Evolutionary conservation across 2,329 filamentous ascomycete species (phyloP).

Genomic region (Paramyrothecium roridum): DNA sequence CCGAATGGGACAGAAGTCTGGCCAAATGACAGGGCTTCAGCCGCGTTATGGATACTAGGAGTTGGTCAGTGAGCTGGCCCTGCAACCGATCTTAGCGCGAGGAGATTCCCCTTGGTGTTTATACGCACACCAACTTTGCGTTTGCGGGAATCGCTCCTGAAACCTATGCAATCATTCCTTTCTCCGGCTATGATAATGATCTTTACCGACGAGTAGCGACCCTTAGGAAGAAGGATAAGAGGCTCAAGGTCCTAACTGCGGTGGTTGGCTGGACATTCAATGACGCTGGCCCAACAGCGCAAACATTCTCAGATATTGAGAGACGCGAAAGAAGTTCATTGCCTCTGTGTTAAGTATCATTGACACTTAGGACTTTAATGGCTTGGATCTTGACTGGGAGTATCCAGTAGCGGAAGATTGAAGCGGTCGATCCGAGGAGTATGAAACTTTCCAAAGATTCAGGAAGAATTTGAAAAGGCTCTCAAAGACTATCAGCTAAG

Average conservation of each 20-base stretch:
- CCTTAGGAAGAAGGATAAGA: neutral
- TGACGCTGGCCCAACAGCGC: slow-evolving; percentile 23
- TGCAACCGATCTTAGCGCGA: too few relatives aligned
- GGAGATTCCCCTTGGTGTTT: neutral
- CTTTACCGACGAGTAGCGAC: neutral
- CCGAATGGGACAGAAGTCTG: too few relatives aligned
- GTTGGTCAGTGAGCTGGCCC: too few relatives aligned
- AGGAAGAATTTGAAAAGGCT: too few relatives aligned
- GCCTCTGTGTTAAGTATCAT: slow-evolving; percentile 10
- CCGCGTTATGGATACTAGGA: too few relatives aligned
- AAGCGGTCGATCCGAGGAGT: slow-evolving; percentile 30
- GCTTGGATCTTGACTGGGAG: slow-evolving; percentile 12
- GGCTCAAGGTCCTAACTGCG: slow-evolving; percentile 33
- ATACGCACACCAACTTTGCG: neutral
- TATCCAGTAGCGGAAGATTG: slow-evolving; percentile 30
- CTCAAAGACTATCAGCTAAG: too few relatives aligned
- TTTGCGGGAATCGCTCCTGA: neutral
- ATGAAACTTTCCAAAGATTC: slow-evolving; percentile 20
- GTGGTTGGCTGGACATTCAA: slow-evolving; percentile 39
- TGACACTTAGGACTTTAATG: slow-evolving; percentile 13
- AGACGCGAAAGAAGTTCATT: slow-evolving; percentile 1
- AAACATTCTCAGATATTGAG: slow-evolving; percentile 17
- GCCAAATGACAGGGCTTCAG: too few relatives aligned
- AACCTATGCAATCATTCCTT: neutral
- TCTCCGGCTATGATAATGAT: neutral